phyloP scores from a whole-genome alignment of 352 stramenopile species.

The Blastocystis sp. region DNA sequence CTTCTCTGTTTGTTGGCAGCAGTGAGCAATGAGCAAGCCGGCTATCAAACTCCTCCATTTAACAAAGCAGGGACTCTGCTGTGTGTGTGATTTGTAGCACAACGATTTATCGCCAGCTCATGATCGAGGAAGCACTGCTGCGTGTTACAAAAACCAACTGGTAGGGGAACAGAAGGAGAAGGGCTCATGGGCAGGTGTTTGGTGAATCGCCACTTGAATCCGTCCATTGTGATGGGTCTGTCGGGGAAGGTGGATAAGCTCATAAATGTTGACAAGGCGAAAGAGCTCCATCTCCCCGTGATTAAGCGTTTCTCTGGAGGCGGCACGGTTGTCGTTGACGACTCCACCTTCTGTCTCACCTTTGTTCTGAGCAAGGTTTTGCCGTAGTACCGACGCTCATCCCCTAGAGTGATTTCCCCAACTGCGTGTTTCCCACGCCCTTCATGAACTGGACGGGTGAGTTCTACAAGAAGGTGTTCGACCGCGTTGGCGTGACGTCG shows the following conservation, averaged over 20 bases:
- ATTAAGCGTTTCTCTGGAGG: conserved; percentile 91
- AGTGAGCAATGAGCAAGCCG: conserved; percentile 30
- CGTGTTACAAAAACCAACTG: conserved; percentile 38
- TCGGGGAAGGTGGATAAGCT: conserved; percentile 72
- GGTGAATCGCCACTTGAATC: conserved; percentile 63
- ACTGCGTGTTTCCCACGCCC: conserved; percentile 62
- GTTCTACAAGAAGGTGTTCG: conserved; percentile 73
- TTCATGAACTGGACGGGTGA: conserved; percentile 73
- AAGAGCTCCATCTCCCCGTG: conserved; percentile 77
- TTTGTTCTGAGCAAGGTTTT: conserved; percentile 81
- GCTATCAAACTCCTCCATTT: conserved; percentile 29
- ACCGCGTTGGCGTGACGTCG: conserved; percentile 69
- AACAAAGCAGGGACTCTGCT: background rate
- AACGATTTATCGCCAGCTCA: conserved; percentile 55
- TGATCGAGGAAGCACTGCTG: conserved; percentile 64
- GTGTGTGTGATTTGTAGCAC: conserved; percentile 40
- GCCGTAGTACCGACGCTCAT: conserved; percentile 73
- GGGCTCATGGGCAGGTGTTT: conserved; percentile 15
- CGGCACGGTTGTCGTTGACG: conserved; percentile 92
- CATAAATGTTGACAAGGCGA: conserved; percentile 71
- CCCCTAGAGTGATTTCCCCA: conserved; percentile 74
- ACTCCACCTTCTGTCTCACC: conserved; percentile 85
- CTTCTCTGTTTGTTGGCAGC: background rate
- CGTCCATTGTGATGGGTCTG: conserved; percentile 72
- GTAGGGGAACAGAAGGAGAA: background rate